Evolutionary conservation across 805 yeast species (phyloP), one percentile per base, ranked within the genome.

Genomic region (Maudiozyma bulderi): DNA sequence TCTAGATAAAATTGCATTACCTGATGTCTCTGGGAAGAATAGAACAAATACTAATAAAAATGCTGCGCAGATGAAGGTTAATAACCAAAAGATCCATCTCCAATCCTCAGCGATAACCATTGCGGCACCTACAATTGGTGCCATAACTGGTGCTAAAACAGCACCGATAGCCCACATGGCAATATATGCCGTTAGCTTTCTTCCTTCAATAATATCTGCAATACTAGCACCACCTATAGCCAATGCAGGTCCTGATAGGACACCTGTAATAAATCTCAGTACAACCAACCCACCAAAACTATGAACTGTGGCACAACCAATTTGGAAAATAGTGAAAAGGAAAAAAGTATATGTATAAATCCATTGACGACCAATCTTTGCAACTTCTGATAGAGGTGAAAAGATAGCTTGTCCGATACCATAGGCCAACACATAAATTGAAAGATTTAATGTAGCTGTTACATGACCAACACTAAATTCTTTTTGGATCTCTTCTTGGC

Each of bases 221-320:
- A 79, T 60, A 6, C 77, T 68, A 6, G 81, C 84, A 50, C 78
- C 82, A 37, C 81, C 83, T 28, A 79, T 76, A 0, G 80, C 73
- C 46, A 79, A 55, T n/a, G 77, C 70, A 2, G 84, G 82, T 3
- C 80, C 70, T 8, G 81, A 75, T 50, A 77, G 72, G 15, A 80
- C 51, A 4, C 86, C 85, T 15, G 73, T 68, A 26, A 80, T 54
- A 50, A 80, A 74, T 45, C 85, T 69, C 40, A 77, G 62, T 0
- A 77, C 70, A 37, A 73, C 66, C 50, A 79, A 62, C 0, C 76
- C 76, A 5, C 75, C 79, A 45, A 80, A 71, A 54, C 75, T 76
- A 14, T 69, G 56, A 1, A 71, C 70, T 34, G 76, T 65, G 1
- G 82, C 84, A 38, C 75, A 69, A 29, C 82, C 82, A 32, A 80